phyloP scores from a whole-genome alignment of 2,329 filamentous ascomycete species.

The Fusarium buxicola region DNA sequence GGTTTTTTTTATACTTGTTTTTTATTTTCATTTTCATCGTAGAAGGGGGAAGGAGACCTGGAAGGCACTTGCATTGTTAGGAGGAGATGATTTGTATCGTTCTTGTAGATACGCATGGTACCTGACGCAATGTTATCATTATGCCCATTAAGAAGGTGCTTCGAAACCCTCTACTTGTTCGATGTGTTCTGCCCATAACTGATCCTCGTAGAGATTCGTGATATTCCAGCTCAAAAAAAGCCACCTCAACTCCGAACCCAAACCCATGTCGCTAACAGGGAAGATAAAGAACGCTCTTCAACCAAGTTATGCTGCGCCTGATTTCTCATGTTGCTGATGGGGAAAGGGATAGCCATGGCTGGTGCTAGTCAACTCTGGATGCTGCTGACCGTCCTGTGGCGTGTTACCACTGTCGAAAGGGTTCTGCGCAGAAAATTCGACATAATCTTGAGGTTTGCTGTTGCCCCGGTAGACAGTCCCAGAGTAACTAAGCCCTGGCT shows the following conservation, averaged over 20 bases:
- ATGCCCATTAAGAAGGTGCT: constrained; percentile 13
- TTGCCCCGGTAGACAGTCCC: constrained; percentile 36
- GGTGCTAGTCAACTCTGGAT: constrained; percentile 22
- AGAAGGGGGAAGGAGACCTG: constrained; percentile 19
- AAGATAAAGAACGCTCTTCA: not conserved
- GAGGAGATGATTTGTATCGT: constrained; percentile 39
- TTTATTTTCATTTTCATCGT: constrained; percentile 15
- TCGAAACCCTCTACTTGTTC: constrained; percentile 8
- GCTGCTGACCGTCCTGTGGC: constrained; percentile 15
- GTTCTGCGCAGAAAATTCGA: constrained; percentile 33
- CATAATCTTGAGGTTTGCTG: constrained; percentile 39
- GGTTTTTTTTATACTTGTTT: constrained; percentile 36
- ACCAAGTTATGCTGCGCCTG: constrained; percentile 15
- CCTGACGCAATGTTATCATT: constrained; percentile 37
- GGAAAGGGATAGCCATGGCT: constrained; percentile 17
- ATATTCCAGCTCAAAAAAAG: constrained; percentile 9
- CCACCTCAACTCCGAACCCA: constrained; percentile 21
- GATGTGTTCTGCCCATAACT: constrained; percentile 15
- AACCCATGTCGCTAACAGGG: not conserved
- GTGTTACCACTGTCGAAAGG: constrained; percentile 24
- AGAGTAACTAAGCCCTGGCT: constrained; percentile 27
- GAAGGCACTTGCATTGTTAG: constrained; percentile 38
- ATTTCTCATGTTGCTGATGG: constrained; percentile 16
- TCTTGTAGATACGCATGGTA: constrained; percentile 41
- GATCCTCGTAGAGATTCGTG: constrained; percentile 5